Percentiles rank a stretch among this genome's conserved stretches.
phyloP scores from a whole-genome alignment of 2,329 filamentous ascomycete species.

The Colletotrichum trifolii region DNA sequence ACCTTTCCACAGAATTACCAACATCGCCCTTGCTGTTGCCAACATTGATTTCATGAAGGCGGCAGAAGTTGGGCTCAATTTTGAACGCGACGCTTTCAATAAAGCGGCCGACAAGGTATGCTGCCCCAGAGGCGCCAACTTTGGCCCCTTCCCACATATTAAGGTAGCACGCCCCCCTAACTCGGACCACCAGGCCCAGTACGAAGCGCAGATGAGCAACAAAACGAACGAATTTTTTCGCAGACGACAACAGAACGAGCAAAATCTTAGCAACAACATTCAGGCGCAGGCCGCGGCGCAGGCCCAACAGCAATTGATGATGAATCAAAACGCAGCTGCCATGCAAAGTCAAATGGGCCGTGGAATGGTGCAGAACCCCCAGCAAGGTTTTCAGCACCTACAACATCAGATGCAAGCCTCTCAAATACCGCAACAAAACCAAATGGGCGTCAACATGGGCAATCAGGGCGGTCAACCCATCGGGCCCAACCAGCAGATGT shows the following conservation, averaged over 20 bases:
- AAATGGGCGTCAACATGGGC: slow-evolving; percentile 54
- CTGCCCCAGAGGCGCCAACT: background rate
- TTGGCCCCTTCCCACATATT: slow-evolving; percentile 33
- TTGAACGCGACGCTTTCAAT: slow-evolving; percentile 60
- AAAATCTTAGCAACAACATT: slow-evolving; percentile 60
- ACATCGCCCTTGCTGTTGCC: slow-evolving; percentile 59
- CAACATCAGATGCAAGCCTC: slow-evolving; percentile 69
- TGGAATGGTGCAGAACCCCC: slow-evolving; percentile 60
- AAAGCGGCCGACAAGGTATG: slow-evolving; percentile 61
- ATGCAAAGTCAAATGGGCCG: slow-evolving; percentile 65
- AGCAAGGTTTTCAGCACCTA: slow-evolving; percentile 67
- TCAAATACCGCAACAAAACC: slow-evolving; percentile 60
- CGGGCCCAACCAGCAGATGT: slow-evolving; percentile 53
- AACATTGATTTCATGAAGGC: slow-evolving; percentile 54
- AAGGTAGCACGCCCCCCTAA: slow-evolving; percentile 3
- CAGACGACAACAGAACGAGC: slow-evolving; percentile 62
- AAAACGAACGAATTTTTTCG: slow-evolving; percentile 62
- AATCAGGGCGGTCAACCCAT: slow-evolving; percentile 51
- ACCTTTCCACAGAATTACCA: slow-evolving; percentile 56
- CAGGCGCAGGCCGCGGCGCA: slow-evolving; percentile 55
- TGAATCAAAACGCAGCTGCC: slow-evolving; percentile 56
- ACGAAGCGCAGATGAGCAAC: slow-evolving; percentile 59
- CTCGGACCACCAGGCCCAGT: slow-evolving; percentile 52
- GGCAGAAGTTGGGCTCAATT: slow-evolving; percentile 54
- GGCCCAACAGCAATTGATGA: slow-evolving; percentile 59